Percentiles rank a stretch among this genome's conserved stretches.
Conservation (phyloP, 345 rosid species). For the Crucihimalaya himalaica region DNA sequence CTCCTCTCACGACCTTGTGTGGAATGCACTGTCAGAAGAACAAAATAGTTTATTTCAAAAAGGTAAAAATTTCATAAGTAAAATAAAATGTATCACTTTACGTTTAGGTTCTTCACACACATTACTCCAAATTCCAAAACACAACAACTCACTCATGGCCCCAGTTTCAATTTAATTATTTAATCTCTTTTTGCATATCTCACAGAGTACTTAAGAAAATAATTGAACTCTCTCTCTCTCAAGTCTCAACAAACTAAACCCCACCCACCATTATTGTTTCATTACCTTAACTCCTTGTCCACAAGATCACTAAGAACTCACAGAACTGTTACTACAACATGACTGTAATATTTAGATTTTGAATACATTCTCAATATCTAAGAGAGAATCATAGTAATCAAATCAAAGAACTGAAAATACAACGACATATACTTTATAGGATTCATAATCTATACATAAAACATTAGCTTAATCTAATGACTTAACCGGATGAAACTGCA, state of each 20-base stretch:
- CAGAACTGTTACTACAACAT: conserved; percentile 19
- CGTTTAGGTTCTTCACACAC: conserved; percentile 26
- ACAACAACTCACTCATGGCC: conserved; percentile 35
- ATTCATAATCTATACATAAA: conserved; percentile 22
- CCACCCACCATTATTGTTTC: conserved; percentile 34
- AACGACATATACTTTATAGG: conserved; percentile 25
- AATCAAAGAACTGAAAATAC: conserved; percentile 10
- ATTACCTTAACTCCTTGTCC: conserved; percentile 18
- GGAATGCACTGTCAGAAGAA: no score
- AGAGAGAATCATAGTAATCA: conserved; percentile 22
- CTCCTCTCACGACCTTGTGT: no score
- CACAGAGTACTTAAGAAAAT: conserved; percentile 19
- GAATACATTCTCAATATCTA: conserved; percentile 19
- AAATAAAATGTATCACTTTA: no score
- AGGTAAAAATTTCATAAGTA: no score
- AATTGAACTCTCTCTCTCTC: conserved; percentile 16
- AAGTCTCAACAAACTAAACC: conserved; percentile 25
- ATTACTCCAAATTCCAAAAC: conserved; percentile 35
- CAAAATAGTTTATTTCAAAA: no score
- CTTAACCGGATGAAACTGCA: conserved; percentile 81
- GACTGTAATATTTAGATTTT: conserved; percentile 6
- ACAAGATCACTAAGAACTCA: background rate
- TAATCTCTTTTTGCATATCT: conserved; percentile 16
- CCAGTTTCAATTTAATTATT: background rate
- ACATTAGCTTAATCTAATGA: conserved; percentile 23